Evolutionary conservation across 306 rosid genomes (phyloP).

Genomic region (Rosa chinensis): DNA sequence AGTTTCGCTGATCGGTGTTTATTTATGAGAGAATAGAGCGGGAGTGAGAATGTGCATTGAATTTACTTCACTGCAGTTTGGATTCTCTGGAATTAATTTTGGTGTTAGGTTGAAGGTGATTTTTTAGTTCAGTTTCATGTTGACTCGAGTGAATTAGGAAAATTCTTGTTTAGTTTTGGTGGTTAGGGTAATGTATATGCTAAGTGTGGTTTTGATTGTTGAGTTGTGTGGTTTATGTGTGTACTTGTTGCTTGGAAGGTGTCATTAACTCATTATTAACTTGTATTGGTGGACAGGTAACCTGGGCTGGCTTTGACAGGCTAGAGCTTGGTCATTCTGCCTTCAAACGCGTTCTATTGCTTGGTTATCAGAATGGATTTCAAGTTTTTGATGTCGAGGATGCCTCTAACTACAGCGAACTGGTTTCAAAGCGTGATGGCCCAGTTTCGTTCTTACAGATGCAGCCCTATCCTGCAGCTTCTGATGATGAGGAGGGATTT

Average conservation of each 20-base stretch:
- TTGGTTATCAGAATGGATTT: constrained; percentile 88
- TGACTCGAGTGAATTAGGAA: neutral
- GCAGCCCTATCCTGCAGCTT: constrained; percentile 65
- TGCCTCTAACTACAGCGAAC: constrained; percentile 69
- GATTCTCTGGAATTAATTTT: neutral
- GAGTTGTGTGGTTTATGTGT: neutral
- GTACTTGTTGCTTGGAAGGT: neutral
- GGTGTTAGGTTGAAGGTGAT: neutral
- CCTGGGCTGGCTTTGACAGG: constrained; percentile 89
- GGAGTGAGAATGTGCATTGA: neutral
- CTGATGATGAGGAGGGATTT: constrained; percentile 57
- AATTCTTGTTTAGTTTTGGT: neutral
- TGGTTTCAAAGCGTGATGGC: constrained; percentile 81
- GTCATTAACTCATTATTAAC: neutral
- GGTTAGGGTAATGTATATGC: neutral
- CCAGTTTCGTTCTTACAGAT: constrained; percentile 83
- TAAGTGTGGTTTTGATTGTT: neutral
- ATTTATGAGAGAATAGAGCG: neutral
- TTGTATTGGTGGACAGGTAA: constrained; percentile 53
- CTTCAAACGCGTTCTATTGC: constrained; percentile 59
- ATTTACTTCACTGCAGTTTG: neutral
- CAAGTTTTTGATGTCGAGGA: constrained; percentile 87
- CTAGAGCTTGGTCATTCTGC: constrained; percentile 60
- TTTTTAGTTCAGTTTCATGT: neutral
- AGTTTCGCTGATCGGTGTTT: neutral